Conservation (phyloP, 768 basidiomycete genomes). For the Kwoniella sp. region DNA sequence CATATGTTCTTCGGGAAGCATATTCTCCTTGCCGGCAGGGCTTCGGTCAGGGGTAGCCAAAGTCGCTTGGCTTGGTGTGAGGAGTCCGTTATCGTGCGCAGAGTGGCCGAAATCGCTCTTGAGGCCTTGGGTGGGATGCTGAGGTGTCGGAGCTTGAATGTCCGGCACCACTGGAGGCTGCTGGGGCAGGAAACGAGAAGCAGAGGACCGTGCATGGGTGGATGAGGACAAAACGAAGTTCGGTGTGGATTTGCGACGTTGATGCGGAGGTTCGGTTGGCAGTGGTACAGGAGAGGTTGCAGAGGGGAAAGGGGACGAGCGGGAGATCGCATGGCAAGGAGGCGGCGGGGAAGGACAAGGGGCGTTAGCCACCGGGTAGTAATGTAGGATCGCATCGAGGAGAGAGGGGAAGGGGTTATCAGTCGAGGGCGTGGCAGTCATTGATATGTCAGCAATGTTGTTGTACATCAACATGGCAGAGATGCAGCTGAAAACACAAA, state of each 20-base stretch:
- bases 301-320: constrained; percentile 10
- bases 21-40: constrained; percentile 14
- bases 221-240: constrained; percentile 3
- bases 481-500: no score
- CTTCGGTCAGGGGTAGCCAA: not conserved
- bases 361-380: constrained; percentile 23
- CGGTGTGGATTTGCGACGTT: constrained; percentile 11
- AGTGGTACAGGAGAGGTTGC: constrained; percentile 12
- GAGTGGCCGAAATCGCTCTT: not conserved
- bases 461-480: not conserved
- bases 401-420: constrained; percentile 23
- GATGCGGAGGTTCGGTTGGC: constrained; percentile 1
- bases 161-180: constrained; percentile 8
- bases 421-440: not conserved
- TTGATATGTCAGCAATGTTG: not conserved
- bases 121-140: not conserved
- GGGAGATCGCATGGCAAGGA: not conserved
- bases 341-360: not conserved
- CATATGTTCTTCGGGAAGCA: constrained; percentile 11
- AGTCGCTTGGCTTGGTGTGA: not conserved
- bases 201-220: constrained; percentile 5
- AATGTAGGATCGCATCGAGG: constrained; percentile 31
- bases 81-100: not conserved
- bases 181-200: constrained; percentile 7
- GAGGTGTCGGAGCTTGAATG: constrained; percentile 10